A percentile compares a stretch with the other conserved stretches of the same genome.
These are phyloP conservation scores for Boletus insuetus DNA, from an alignment of 768 basidiomycete species.

Conservation along the genomic window DNA sequence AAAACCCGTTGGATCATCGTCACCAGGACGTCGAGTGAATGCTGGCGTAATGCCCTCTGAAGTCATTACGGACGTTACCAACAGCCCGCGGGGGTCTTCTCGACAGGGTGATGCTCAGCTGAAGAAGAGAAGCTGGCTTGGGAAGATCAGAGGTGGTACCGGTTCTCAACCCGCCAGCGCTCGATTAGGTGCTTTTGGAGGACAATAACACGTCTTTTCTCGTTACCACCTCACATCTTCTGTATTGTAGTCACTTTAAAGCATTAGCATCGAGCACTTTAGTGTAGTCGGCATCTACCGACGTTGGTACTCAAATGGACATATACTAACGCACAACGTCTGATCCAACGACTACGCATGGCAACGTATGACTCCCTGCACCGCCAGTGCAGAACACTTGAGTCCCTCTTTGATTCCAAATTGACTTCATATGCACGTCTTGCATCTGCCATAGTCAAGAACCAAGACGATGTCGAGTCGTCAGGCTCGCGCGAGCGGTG, in stretches of 20 bases:
- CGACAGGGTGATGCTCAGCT: slow-evolving; percentile 21
- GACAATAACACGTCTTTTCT: slow-evolving; percentile 22
- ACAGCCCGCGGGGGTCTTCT: slow-evolving; percentile 48
- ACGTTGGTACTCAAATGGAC: not conserved
- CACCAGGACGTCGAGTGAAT: slow-evolving; percentile 49
- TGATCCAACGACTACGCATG: slow-evolving; percentile 39
- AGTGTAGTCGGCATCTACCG: slow-evolving; percentile 21
- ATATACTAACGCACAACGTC: not conserved
- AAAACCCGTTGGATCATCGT: slow-evolving; percentile 30
- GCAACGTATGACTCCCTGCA: slow-evolving; percentile 85
- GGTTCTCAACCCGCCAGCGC: slow-evolving; percentile 18
- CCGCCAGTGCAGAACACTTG: slow-evolving; percentile 88
- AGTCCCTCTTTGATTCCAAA: slow-evolving; percentile 89
- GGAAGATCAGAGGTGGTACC: slow-evolving; percentile 56
- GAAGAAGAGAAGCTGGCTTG: slow-evolving; percentile 67
- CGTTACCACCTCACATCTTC: slow-evolving; percentile 7
- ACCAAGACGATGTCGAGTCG: slow-evolving; percentile 62
- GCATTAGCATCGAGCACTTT: not conserved
- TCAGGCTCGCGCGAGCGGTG: slow-evolving; percentile 68
- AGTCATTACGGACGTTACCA: slow-evolving; percentile 59
- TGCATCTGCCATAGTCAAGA: slow-evolving; percentile 60
- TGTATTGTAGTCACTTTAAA: slow-evolving; percentile 16
- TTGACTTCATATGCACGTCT: slow-evolving; percentile 88
- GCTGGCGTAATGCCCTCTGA: slow-evolving; percentile 36
- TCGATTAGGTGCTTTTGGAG: slow-evolving; percentile 20